Evolutionary conservation across 805 yeast genomes (phyloP).

Genomic region (Kazachstania psychrophila): DNA sequence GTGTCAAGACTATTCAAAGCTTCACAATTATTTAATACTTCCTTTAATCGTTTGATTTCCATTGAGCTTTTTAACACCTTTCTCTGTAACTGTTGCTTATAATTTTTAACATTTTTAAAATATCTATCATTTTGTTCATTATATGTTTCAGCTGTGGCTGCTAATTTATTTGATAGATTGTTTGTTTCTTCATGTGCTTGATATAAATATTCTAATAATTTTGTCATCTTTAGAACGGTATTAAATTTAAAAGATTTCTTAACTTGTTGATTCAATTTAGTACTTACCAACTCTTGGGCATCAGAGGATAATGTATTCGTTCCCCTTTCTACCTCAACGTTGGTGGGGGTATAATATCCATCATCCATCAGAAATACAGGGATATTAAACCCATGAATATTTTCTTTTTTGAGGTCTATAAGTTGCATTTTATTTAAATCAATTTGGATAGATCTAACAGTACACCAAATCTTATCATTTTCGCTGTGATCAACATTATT

Average conservation of each 20-base stretch:
- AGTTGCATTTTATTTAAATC: constrained; percentile 15
- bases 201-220: constrained; percentile 20
- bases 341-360: constrained; percentile 15
- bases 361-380: constrained; percentile 21
- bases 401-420: constrained; percentile 8
- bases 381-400: constrained; percentile 8
- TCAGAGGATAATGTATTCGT: not conserved
- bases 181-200: constrained; percentile 17
- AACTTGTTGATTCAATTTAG: not conserved
- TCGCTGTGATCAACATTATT: not conserved
- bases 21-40: not conserved
- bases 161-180: constrained; percentile 11
- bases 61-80: constrained; percentile 1
- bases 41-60: not conserved
- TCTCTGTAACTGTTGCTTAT: constrained; percentile 6
- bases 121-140: constrained; percentile 4
- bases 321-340: constrained; percentile 1
- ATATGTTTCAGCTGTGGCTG: constrained; percentile 2
- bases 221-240: constrained; percentile 21
- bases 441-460: constrained; percentile 8
- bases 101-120: constrained; percentile 4
- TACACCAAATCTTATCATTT: not conserved
- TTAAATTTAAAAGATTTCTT: constrained; percentile 22
- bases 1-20: constrained; percentile 1
- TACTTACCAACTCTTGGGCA: not conserved